Percentiles rank a stretch among this genome's conserved stretches.
Evolutionary conservation across 139 green algal species (phyloP).

Genomic region (Tetratostichococcus sp.): DNA sequence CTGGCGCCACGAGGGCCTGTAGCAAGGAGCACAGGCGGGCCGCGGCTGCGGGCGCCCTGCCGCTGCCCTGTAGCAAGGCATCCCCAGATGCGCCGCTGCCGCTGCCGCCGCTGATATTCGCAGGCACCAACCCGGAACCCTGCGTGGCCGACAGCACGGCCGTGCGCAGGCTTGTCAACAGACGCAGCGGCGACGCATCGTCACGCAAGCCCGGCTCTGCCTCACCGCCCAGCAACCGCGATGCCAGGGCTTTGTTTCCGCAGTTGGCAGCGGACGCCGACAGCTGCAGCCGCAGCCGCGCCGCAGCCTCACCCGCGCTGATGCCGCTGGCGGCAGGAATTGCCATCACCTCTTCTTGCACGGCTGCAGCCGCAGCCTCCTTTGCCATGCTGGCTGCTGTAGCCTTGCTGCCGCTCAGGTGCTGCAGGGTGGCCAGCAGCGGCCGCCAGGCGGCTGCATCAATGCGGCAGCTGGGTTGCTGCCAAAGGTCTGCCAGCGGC

Average conservation of each 20-base stretch:
- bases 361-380: too few species aligned
- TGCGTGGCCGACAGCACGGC: not conserved
- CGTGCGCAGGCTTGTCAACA: not conserved
- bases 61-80: not conserved
- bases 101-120: not conserved
- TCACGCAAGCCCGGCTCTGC: too few species aligned
- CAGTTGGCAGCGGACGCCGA: too few species aligned
- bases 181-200: not conserved
- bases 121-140: too few species aligned
- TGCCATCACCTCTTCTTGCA: too few species aligned
- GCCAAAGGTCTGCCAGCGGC: not conserved
- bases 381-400: too few species aligned
- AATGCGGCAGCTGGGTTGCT: too few species aligned
- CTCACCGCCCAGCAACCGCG: not conserved
- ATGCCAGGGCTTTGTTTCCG: not conserved
- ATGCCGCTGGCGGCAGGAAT: too few species aligned
- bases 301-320: not conserved
- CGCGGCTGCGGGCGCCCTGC: not conserved
- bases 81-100: conserved; percentile 12
- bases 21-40: not conserved
- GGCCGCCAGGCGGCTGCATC: conserved; percentile 8
- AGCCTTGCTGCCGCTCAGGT: not conserved
- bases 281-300: not conserved
- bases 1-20: not conserved
- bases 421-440: conserved; percentile 3